Percentiles rank a stretch among this genome's conserved stretches.
Evolutionary conservation across 768 basidiomycete genomes (phyloP).

Genomic region (Gloeostereum incarnatum): DNA sequence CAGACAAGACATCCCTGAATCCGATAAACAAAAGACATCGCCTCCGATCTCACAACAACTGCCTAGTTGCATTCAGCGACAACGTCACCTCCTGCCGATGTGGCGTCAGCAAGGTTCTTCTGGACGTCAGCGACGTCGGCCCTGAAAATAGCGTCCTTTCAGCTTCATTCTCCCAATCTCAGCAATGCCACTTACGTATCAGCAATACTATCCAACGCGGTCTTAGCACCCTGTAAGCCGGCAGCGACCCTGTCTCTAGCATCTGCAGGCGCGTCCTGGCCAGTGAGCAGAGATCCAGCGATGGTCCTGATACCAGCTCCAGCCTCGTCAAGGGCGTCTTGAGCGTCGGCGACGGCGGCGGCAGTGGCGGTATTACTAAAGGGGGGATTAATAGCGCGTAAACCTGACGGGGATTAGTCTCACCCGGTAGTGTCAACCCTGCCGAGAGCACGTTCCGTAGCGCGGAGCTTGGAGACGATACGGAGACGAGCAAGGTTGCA

Average conservation of each 20-base stretch:
- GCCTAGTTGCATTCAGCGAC: not conserved
- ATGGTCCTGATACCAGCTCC: conserved; percentile 10
- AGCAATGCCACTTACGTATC: conserved; percentile 1
- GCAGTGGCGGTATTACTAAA: conserved; percentile 9
- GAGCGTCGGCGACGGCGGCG: conserved; percentile 7
- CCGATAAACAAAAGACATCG: not conserved
- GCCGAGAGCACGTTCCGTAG: conserved; percentile 11
- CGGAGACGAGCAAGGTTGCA: conserved; percentile 22
- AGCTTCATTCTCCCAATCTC: not conserved
- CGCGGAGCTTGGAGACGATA: conserved; percentile 17
- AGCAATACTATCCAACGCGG: conserved; percentile 9
- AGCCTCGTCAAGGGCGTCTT: conserved; percentile 6
- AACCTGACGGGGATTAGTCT: conserved; percentile 4
- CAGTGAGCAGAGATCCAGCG: conserved; percentile 10
- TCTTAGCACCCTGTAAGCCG: conserved; percentile 8
- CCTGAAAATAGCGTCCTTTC: not conserved
- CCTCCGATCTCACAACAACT: not conserved
- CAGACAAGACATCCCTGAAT: not conserved
- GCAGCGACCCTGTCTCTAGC: conserved; percentile 8
- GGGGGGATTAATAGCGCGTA: not conserved
- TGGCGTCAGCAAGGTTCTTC: not conserved
- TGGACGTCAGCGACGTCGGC: conserved; percentile 1
- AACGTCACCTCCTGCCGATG: conserved; percentile 2
- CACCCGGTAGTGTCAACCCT: conserved; percentile 10
- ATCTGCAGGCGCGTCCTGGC: conserved; percentile 8